phyloP scores from a whole-genome alignment of 345 rosid genomes.

The Moringa oleifera region DNA sequence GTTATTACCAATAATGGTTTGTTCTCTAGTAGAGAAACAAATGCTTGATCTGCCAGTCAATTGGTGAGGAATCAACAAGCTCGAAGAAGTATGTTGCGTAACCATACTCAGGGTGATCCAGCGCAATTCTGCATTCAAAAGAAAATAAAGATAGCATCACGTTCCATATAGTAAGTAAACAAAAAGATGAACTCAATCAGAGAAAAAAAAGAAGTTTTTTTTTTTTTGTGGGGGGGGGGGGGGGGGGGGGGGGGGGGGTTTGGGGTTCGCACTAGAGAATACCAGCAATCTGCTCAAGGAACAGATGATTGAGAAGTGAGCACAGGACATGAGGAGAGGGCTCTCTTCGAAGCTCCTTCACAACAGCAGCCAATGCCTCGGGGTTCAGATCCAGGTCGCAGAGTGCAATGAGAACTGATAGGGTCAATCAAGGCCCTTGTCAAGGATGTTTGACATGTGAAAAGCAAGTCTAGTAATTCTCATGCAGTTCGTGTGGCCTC shows the following conservation, averaged over 20 bases:
- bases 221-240: too few relatives aligned
- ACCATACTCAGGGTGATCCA: slow-evolving; percentile 98
- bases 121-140: slow-evolving; percentile 59
- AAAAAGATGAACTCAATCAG: too few relatives aligned
- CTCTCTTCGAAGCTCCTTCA: slow-evolving; percentile 24
- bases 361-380: slow-evolving; percentile 34
- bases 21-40: slow-evolving; percentile 77
- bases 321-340: neutral
- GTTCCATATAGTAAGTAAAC: too few relatives aligned
- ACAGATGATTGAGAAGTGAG: too few relatives aligned
- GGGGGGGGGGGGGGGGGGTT: too few relatives aligned
- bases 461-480: slow-evolving; percentile 29
- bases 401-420: slow-evolving; percentile 33
- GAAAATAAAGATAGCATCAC: slow-evolving; percentile 4
- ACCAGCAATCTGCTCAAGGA: too few relatives aligned
- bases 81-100: slow-evolving; percentile 96
- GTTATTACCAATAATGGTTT: slow-evolving; percentile 56
- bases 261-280: too few relatives aligned
- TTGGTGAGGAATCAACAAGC: slow-evolving; percentile 58
- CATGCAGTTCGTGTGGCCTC: slow-evolving; percentile 34
- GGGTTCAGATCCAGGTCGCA: slow-evolving; percentile 38
- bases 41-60: slow-evolving; percentile 83
- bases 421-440: slow-evolving; percentile 28
- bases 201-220: too few relatives aligned
- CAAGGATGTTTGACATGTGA: slow-evolving; percentile 33